Percentiles rank a stretch among this genome's conserved stretches.
These are phyloP conservation scores for Calonectria pseudoturangicola DNA, from an alignment of 2,329 filamentous ascomycete species.

Conservation along the genomic window DNA sequence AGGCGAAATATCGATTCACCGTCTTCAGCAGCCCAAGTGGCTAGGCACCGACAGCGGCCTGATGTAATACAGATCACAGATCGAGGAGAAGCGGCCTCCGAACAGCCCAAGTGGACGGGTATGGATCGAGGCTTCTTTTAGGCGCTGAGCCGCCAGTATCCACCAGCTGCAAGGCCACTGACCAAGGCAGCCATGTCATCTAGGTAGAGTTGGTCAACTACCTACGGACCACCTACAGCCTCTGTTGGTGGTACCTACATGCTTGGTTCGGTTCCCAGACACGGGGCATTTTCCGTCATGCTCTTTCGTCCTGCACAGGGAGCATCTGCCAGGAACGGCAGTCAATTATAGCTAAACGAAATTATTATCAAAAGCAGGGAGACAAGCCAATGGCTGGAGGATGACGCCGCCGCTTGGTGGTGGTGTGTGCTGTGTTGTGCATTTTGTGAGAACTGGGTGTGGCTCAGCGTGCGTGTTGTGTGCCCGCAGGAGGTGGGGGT, in stretches of 20 bases:
- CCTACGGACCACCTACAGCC: not conserved
- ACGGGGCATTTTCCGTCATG: not conserved
- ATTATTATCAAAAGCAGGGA: slow-evolving; percentile 11
- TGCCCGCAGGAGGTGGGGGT: slow-evolving; percentile 27
- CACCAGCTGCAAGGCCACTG: slow-evolving; percentile 31
- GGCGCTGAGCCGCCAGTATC: slow-evolving; percentile 36
- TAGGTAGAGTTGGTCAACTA: slow-evolving; percentile 1
- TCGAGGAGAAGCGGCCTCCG: slow-evolving; percentile 26
- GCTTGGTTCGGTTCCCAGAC: not conserved
- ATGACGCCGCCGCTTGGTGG: slow-evolving; percentile 18
- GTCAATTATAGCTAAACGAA: not conserved
- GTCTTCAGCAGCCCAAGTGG: not conserved
- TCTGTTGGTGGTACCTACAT: not conserved
- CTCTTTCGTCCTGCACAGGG: not conserved
- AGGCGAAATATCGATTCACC: slow-evolving; percentile 13
- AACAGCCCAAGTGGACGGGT: slow-evolving; percentile 25
- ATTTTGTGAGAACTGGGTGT: slow-evolving; percentile 10
- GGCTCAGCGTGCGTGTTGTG: slow-evolving; percentile 4
- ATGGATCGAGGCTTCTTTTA: slow-evolving; percentile 31
- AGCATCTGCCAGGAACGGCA: not conserved
- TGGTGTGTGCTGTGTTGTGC: slow-evolving; percentile 33
- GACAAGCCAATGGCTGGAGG: slow-evolving; percentile 45
- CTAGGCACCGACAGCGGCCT: slow-evolving; percentile 12
- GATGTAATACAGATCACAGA: slow-evolving; percentile 15
- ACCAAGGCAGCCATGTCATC: slow-evolving; percentile 14